Conservation (phyloP, 2,329 filamentous ascomycete genomes). For the Beauveria caledonica region DNA sequence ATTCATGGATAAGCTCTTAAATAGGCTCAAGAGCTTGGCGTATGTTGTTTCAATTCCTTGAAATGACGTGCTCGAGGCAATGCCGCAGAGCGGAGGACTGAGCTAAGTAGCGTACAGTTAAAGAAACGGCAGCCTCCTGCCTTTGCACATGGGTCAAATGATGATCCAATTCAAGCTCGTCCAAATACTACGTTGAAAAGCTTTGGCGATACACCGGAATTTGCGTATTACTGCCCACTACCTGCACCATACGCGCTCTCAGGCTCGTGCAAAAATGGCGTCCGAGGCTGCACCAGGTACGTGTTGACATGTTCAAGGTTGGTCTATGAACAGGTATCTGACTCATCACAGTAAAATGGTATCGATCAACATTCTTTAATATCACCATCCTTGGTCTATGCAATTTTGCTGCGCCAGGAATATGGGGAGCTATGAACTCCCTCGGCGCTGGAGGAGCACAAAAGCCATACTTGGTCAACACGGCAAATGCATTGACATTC, state of each 20-base stretch:
- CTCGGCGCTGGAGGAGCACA: slow-evolving; percentile 61
- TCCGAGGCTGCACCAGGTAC: neutral
- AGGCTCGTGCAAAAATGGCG: neutral
- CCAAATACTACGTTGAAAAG: neutral
- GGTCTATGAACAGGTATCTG: neutral
- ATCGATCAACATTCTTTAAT: slow-evolving; percentile 65
- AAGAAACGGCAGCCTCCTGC: neutral
- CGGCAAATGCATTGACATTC: slow-evolving; percentile 64
- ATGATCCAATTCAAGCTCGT: neutral
- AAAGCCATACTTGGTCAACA: slow-evolving; percentile 58
- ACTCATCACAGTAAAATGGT: slow-evolving; percentile 49
- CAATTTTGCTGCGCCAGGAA: slow-evolving; percentile 62
- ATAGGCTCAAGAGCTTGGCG: neutral
- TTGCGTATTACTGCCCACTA: neutral
- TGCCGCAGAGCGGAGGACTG: neutral
- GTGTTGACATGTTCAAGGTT: neutral
- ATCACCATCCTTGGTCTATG: slow-evolving; percentile 62
- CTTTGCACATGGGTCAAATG: neutral
- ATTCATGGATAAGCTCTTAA: neutral
- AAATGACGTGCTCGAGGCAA: slow-evolving; percentile 1
- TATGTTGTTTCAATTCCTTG: slow-evolving; percentile 3
- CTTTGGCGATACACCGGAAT: neutral
- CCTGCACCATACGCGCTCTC: neutral
- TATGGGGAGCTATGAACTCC: slow-evolving; percentile 67
- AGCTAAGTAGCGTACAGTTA: neutral